Evolutionary conservation across 352 stramenopile species (phyloP).

Genomic region (Globisporangium ultimum): DNA sequence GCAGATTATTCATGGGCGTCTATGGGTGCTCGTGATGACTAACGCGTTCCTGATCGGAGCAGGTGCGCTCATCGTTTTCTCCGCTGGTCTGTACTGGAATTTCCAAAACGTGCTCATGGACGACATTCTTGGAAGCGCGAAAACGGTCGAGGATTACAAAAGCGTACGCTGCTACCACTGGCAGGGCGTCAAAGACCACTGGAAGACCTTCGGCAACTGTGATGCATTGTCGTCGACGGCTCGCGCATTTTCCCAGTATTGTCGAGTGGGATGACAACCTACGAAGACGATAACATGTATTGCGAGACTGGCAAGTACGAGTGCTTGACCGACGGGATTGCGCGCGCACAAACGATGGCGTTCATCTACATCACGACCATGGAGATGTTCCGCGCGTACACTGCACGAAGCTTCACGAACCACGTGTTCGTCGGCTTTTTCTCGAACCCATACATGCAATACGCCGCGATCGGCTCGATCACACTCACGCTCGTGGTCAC

Average conservation of each 20-base stretch:
- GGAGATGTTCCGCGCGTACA: constrained; percentile 75
- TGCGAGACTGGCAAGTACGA: constrained; percentile 20
- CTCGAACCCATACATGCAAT: constrained; percentile 61
- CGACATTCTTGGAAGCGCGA: constrained; percentile 47
- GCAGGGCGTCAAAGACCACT: constrained; percentile 42
- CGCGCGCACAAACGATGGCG: constrained; percentile 70
- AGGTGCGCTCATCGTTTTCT: constrained; percentile 43
- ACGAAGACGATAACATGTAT: constrained; percentile 38
- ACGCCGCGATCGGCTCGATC: constrained; percentile 51
- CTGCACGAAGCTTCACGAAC: constrained; percentile 67
- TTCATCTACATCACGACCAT: constrained; percentile 68
- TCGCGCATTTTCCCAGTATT: constrained; percentile 59
- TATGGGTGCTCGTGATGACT: constrained; percentile 55
- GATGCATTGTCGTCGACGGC: constrained; percentile 31
- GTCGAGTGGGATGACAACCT: constrained; percentile 4
- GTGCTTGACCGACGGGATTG: constrained; percentile 55
- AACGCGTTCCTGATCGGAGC: constrained; percentile 54
- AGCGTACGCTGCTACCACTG: constrained; percentile 48
- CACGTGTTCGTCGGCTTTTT: constrained; percentile 60
- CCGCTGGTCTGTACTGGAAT: constrained; percentile 75
- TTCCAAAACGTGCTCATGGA: constrained; percentile 42
- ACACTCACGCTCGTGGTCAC: constrained; percentile 42
- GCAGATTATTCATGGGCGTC: constrained; percentile 48
- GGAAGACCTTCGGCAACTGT: constrained; percentile 59
- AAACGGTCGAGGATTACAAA: constrained; percentile 2